Conservation (phyloP, 495 filamentous ascomycete genomes). For the Penicillium flavigenum region DNA sequence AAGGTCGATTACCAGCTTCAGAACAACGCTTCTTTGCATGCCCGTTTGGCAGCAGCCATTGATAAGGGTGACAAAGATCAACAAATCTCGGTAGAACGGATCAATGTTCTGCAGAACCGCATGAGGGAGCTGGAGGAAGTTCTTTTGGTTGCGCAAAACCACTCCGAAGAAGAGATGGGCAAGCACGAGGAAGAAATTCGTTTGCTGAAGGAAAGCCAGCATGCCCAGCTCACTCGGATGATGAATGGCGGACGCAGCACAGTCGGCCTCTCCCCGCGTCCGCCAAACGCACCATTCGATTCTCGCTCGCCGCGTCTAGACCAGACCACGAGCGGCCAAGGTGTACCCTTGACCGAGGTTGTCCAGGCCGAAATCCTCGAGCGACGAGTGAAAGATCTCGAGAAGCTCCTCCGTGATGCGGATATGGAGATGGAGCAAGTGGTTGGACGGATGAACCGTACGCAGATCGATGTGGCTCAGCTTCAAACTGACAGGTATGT, state of each 20-base stretch:
- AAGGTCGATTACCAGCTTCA: constrained; percentile 77
- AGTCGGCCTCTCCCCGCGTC: constrained; percentile 43
- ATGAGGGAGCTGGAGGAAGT: constrained; percentile 82
- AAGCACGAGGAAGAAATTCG: constrained; percentile 85
- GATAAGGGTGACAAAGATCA: constrained; percentile 84
- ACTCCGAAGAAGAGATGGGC: constrained; percentile 78
- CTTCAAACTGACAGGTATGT: constrained; percentile 82
- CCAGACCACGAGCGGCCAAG: constrained; percentile 56
- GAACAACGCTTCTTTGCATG: constrained; percentile 69
- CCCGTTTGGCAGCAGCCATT: constrained; percentile 82
- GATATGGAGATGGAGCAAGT: constrained; percentile 95
- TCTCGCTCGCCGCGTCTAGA: constrained; percentile 57
- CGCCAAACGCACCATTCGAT: constrained; percentile 63
- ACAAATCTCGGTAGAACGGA: constrained; percentile 70
- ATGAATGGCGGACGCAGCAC: constrained; percentile 54
- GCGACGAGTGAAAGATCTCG: constrained; percentile 73
- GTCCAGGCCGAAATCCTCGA: constrained; percentile 71
- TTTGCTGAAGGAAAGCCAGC: constrained; percentile 72
- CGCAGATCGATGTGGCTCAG: constrained; percentile 91
- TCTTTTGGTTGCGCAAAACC: constrained; percentile 77
- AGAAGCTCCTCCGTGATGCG: constrained; percentile 75
- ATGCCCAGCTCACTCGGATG: constrained; percentile 72
- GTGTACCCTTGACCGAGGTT: constrained; percentile 58
- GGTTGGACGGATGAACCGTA: constrained; percentile 84
- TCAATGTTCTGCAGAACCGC: constrained; percentile 76